phyloP scores from a whole-genome alignment of 1,284 basidiomycete genomes.

The Trichosporon sp. region DNA sequence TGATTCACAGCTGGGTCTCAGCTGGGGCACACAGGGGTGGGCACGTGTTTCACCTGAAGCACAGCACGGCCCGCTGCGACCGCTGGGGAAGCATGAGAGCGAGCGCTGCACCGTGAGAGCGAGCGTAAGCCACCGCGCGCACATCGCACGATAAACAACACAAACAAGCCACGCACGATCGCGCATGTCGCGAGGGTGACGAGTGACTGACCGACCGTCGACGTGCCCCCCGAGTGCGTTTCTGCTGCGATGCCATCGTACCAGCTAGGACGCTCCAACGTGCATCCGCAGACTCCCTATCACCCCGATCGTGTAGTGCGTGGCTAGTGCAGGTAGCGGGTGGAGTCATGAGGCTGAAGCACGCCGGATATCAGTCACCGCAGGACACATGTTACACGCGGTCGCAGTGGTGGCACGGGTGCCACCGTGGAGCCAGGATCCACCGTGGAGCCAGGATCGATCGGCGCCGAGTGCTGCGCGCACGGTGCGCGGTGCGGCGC shows the following conservation, averaged over 20 bases:
- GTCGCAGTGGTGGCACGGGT: neutral
- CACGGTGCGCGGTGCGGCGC: neutral
- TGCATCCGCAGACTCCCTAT: neutral
- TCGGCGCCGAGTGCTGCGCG: neutral
- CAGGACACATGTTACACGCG: neutral
- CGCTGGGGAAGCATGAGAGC: neutral
- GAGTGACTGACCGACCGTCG: neutral
- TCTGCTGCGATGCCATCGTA: neutral
- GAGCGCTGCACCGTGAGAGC: neutral
- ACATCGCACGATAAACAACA: neutral
- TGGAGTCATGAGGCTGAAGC: neutral
- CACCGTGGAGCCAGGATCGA: neutral
- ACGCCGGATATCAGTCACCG: neutral
- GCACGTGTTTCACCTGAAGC: neutral
- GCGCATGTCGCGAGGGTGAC: neutral
- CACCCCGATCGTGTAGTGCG: neutral
- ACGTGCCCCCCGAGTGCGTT: neutral
- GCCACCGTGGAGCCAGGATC: neutral
- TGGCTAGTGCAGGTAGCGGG: neutral
- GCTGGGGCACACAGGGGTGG: neutral
- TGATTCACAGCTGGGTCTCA: conserved; percentile 1
- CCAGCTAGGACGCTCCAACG: neutral
- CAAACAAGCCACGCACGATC: neutral
- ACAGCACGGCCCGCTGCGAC: neutral
- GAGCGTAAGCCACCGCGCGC: neutral